Evolutionary conservation across 129 eudicot genomes (phyloP).

Genomic region (Chrysanthemum makinoi): DNA sequence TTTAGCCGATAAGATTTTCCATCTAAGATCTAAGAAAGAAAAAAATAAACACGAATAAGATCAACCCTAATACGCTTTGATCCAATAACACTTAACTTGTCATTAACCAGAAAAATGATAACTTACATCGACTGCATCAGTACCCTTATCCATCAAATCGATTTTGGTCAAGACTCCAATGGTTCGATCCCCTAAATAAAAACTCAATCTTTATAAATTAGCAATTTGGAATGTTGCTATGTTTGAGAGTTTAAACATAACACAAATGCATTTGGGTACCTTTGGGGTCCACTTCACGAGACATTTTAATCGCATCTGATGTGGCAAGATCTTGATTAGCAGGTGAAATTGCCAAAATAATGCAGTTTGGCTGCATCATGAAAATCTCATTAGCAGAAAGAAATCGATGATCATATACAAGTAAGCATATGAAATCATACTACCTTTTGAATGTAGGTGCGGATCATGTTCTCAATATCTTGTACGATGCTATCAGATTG

Average conservation of each 20-base stretch:
- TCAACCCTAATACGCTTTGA: background rate
- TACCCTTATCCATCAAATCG: conserved; percentile 55
- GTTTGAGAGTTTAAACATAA: background rate
- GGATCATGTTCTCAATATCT: conserved; percentile 60
- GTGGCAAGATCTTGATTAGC: conserved; percentile 61
- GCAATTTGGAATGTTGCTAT: background rate
- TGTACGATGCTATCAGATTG: conserved; percentile 56
- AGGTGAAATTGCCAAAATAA: conserved; percentile 50
- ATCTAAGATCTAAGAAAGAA: conserved; percentile 40
- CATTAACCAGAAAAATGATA: conserved; percentile 1
- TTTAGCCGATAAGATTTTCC: conserved; percentile 44
- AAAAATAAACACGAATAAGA: background rate
- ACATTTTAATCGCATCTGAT: conserved; percentile 46
- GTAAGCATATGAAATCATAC: background rate
- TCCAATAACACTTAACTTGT: background rate
- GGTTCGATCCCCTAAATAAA: conserved; percentile 42
- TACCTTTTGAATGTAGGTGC: conserved; percentile 53
- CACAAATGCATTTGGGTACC: conserved; percentile 26
- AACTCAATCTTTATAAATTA: conserved; percentile 1
- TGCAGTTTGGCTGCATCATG: conserved; percentile 48
- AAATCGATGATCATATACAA: background rate
- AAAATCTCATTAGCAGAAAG: conserved; percentile 16
- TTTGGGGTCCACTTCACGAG: conserved; percentile 52
- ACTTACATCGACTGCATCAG: conserved; percentile 44
- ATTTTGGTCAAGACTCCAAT: conserved; percentile 51